Evolutionary conservation across 202 grass and related monocot genomes (phyloP), one percentile per base, ranked within the genome.

Genomic region (Digitaria exilis): DNA sequence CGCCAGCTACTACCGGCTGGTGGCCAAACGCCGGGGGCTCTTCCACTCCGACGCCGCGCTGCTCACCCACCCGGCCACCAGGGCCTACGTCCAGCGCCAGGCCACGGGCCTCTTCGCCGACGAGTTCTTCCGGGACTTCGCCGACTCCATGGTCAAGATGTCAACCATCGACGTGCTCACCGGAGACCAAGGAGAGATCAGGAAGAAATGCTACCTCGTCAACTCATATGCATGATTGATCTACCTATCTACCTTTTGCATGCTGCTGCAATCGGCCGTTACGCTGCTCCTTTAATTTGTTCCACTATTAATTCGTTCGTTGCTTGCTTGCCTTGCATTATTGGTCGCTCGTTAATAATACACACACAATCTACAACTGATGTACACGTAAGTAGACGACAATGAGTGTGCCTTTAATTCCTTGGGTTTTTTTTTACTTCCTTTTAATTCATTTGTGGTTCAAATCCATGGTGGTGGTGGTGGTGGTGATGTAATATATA

Each of bases 111-210:
- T 46, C 18, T 92, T 89, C 29, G 65, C 67, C n/a, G 44, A 13
- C n/a, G 82, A 87, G 26, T 97, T 97, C 87, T 94, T 97, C 85
- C n/a, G 63, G 6, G 91, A 94, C 66, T 94, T 97, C 56, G 89
- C 75, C 0, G 77, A 61, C 5, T 97, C 94, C 30, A 97, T 97
- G 91, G 65, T 89, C 35, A 94, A 92, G 80, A 97, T 97, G 94
- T 81, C 91, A 17, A 73, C 2, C 52, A 43, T 94, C 49, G 89
- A 59, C 18, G 91, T 94, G 43, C 91, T 97, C 71, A 94, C 91
- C 22, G 91, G 89, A 0, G 65, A 5, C 0, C 77, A 86, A 70
- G 94, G 94, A 1, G 87, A 92, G 81, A 97, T 97, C 81, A 97
- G 94, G 83, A 92, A 67, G 14, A 88, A 80, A 14, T 97, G 94